Percentiles rank a stretch among this genome's conserved stretches.
Conservation (phyloP, 176 grass and related monocot genomes). For the Sorghum bicolor region Sorghum_bicolor_NCBIv3 NC_012872.2:3855001-3855500, state of each 20-base stretch:
- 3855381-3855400: slow-evolving; percentile 41
- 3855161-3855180: background rate
- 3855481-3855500: background rate
- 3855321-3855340: background rate
- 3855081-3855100: no score
- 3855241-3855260: background rate
- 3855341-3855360: background rate
- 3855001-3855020: no score
- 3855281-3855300: background rate
- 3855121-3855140: background rate
- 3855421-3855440: slow-evolving; percentile 53
- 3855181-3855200: background rate
- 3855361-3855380: slow-evolving; percentile 15
- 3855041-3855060: no score
- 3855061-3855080: no score
- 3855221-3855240: slow-evolving; percentile 17
- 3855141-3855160: background rate
- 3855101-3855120: background rate
- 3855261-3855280: background rate
- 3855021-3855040: no score
- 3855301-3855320: no score
- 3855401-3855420: background rate
- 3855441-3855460: background rate
- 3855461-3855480: background rate
- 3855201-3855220: background rate